phyloP scores from a whole-genome alignment of 345 rosid species.

The Eucalyptus tenuipes region DNA sequence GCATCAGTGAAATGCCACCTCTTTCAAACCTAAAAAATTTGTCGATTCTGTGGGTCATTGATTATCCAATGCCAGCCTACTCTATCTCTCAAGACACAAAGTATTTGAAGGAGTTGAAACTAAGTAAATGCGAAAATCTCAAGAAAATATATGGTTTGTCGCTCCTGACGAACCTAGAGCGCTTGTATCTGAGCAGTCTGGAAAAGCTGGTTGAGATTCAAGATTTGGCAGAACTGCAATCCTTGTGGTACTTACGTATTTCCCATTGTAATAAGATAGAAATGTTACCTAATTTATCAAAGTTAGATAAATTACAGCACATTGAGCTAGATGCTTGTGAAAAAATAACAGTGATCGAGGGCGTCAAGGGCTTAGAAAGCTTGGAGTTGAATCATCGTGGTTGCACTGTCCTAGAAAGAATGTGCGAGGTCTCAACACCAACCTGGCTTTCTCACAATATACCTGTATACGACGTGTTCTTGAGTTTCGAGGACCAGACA shows the following conservation, averaged over 20 bases:
- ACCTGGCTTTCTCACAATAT: not conserved
- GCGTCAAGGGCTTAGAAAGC: not conserved
- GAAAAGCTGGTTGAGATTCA: not conserved
- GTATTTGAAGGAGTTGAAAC: not conserved
- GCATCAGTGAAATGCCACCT: not conserved
- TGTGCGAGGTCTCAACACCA: no score
- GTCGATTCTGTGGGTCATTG: no score
- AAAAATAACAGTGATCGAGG: not conserved
- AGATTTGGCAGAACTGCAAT: not conserved
- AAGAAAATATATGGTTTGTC: not conserved
- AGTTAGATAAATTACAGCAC: not conserved
- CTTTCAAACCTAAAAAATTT: not conserved
- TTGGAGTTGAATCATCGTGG: not conserved
- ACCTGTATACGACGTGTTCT: not conserved
- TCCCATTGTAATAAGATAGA: not conserved
- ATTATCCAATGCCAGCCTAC: not conserved
- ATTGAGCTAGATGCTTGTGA: not conserved
- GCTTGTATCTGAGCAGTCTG: not conserved
- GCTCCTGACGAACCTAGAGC: accelerated
- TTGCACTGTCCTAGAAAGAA: not conserved
- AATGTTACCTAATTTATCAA: not conserved
- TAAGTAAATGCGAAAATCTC: not conserved
- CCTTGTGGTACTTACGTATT: not conserved
- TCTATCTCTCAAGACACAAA: accelerated
- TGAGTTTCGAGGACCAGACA: no score